Evolutionary conservation across 108 stramenopile species (phyloP).

Genomic region (Ochromonas danica): DNA sequence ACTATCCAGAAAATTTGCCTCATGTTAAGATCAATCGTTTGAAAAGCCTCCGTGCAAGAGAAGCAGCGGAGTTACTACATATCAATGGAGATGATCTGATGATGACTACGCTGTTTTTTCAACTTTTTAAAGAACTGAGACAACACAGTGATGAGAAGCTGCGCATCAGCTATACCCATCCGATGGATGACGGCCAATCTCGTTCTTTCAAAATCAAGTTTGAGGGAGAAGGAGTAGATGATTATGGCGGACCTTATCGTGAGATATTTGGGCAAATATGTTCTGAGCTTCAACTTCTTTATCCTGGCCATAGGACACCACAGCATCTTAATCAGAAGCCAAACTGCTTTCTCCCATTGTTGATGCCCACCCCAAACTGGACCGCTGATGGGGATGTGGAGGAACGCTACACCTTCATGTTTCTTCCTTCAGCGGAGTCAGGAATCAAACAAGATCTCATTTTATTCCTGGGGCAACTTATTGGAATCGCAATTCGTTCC

Average conservation of each 20-base stretch:
- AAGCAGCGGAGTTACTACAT: conserved; percentile 34
- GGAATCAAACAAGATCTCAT: conserved; percentile 42
- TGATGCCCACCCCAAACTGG: conserved; percentile 32
- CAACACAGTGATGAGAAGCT: conserved; percentile 40
- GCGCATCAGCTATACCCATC: conserved; percentile 60
- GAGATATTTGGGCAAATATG: conserved; percentile 38
- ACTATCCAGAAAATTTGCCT: conserved; percentile 62
- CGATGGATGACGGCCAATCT: conserved; percentile 56
- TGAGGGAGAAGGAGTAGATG: conserved; percentile 57
- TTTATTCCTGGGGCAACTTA: conserved; percentile 54
- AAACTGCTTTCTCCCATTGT: conserved; percentile 20
- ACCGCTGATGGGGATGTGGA: not conserved
- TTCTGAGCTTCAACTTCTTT: conserved; percentile 20
- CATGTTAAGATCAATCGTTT: conserved; percentile 54
- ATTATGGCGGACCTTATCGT: conserved; percentile 57
- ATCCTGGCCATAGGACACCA: not conserved
- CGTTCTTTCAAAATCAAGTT: conserved; percentile 56
- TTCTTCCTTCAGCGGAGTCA: not conserved
- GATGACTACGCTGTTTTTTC: conserved; percentile 43
- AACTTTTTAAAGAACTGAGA: conserved; percentile 44
- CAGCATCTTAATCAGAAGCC: not conserved
- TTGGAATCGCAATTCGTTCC: conserved; percentile 51
- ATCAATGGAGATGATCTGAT: conserved; percentile 31
- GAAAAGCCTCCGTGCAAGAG: conserved; percentile 21
- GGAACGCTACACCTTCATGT: conserved; percentile 27